These are phyloP conservation scores for Paracorniculantispora psalliotae DNA, from an alignment of 2,329 filamentous ascomycete genomes.

Conservation along the genomic window DNA sequence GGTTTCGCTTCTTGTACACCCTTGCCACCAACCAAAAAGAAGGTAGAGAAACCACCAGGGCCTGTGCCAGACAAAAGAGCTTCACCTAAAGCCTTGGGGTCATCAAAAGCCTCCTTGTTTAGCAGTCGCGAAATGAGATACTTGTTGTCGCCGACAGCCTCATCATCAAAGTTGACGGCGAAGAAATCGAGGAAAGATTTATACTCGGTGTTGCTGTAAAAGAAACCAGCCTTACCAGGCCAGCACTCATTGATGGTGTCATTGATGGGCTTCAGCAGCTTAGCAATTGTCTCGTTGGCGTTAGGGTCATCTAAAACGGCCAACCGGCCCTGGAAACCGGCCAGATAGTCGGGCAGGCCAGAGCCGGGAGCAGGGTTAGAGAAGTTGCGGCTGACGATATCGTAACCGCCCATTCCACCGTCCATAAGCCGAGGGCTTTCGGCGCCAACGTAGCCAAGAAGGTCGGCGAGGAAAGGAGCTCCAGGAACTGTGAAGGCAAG, in stretches of 20 bases:
- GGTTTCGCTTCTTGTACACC: slow-evolving; percentile 40
- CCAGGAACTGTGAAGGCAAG: slow-evolving; percentile 23
- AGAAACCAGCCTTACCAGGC: slow-evolving; percentile 24
- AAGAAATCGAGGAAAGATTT: slow-evolving; percentile 35
- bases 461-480: slow-evolving; percentile 38
- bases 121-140: slow-evolving; percentile 42
- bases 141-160: slow-evolving; percentile 28
- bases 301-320: slow-evolving; percentile 33
- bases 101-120: slow-evolving; percentile 30
- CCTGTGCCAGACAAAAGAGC: slow-evolving; percentile 33
- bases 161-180: slow-evolving; percentile 30
- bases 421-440: slow-evolving; percentile 27
- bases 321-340: slow-evolving; percentile 31
- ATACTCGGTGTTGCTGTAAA: slow-evolving; percentile 20
- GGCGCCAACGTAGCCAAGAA: slow-evolving; percentile 42
- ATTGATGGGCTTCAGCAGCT: slow-evolving; percentile 31
- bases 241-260: slow-evolving; percentile 34
- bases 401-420: slow-evolving; percentile 48
- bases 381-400: slow-evolving; percentile 30
- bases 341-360: slow-evolving; percentile 26
- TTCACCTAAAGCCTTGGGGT: slow-evolving; percentile 29
- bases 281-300: slow-evolving; percentile 15
- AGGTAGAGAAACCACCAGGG: slow-evolving; percentile 24
- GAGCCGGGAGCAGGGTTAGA: slow-evolving; percentile 33
- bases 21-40: slow-evolving; percentile 39